phyloP scores from a whole-genome alignment of 1,139 yeast genomes.

The Yamadazyma conglobata region DNA sequence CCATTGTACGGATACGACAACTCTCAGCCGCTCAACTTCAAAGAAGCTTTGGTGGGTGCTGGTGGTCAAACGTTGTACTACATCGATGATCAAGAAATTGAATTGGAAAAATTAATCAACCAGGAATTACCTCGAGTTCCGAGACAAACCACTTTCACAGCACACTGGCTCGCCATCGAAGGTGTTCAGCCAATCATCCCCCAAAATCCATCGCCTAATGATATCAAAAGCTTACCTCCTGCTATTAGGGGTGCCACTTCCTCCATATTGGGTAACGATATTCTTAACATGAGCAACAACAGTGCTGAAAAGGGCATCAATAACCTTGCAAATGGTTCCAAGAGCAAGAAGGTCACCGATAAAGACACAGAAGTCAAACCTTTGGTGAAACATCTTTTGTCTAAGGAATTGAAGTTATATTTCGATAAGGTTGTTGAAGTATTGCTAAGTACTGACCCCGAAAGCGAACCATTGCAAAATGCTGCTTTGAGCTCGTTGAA shows the following conservation, averaged over 20 bases:
- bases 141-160: conserved; percentile 84
- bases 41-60: conserved; percentile 85
- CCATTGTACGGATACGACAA: conserved; percentile 77
- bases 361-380: conserved; percentile 82
- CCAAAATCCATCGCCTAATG: conserved; percentile 87
- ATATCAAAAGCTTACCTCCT: conserved; percentile 64
- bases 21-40: conserved; percentile 59
- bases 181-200: conserved; percentile 98
- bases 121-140: conserved; percentile 96
- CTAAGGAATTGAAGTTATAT: conserved; percentile 89
- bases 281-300: conserved; percentile 24
- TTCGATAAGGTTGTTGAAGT: conserved; percentile 90
- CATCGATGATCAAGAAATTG: conserved; percentile 86
- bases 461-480: conserved; percentile 57
- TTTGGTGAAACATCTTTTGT: conserved; percentile 91
- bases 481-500: conserved; percentile 84
- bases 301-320: conserved; percentile 15
- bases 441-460: conserved; percentile 55
- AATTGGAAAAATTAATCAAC: conserved; percentile 88
- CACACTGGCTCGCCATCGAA: conserved; percentile 98
- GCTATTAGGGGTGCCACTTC: conserved; percentile 68
- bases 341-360: conserved; percentile 33
- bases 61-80: conserved; percentile 88
- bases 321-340: conserved; percentile 15
- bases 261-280: conserved; percentile 41